A percentile compares a stretch with the other conserved stretches of the same genome.
Evolutionary conservation across 148 eudicot species (phyloP).

Genomic region (Cornus controversa): DNA sequence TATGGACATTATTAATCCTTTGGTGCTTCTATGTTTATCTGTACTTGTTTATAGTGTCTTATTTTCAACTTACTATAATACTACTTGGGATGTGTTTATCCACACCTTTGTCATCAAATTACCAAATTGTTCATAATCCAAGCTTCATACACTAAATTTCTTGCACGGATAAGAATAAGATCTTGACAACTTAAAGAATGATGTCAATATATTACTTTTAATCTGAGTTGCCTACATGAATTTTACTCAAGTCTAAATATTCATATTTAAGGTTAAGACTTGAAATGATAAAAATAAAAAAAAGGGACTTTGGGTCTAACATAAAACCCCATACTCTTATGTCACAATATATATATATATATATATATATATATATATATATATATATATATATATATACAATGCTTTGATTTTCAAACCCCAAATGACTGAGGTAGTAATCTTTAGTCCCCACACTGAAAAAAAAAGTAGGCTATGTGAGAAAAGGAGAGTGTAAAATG

Average conservation of each 20-base stretch:
- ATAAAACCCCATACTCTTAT: no score
- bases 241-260: no score
- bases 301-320: no score
- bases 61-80: background rate
- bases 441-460: no score
- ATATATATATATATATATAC: no score
- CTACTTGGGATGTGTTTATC: background rate
- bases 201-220: no score
- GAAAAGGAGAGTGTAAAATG: background rate
- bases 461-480: background rate
- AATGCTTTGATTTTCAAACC: background rate
- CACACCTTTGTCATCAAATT: background rate
- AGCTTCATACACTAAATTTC: no score
- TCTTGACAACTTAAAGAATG: background rate
- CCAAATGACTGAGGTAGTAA: background rate
- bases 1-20: constrained; percentile 4
- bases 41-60: background rate
- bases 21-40: constrained; percentile 13
- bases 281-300: no score
- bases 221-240: no score
- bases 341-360: no score
- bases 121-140: background rate
- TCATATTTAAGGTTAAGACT: no score
- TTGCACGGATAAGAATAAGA: background rate
- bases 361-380: no score